Base-by-base conservation (phyloP, 768 basidiomycete species). In the Boletellus emodensis region DNA sequence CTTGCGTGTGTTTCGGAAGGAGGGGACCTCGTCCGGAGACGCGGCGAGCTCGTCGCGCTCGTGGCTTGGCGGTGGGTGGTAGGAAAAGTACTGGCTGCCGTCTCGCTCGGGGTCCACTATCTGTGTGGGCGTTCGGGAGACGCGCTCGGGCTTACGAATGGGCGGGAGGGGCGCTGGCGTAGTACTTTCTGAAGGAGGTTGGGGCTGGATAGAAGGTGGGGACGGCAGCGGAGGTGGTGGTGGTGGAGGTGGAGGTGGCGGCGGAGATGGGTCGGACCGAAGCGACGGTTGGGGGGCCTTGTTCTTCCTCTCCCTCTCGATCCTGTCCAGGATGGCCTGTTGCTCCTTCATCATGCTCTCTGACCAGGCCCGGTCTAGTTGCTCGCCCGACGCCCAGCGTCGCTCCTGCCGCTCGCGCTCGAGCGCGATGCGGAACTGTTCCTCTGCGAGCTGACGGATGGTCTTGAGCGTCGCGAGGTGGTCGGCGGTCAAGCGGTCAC, bases 371-470 rank as follows among this genome's bases (percentile, higher is more conserved):
- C 22, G 54, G 55, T 71, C 69, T 11, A 68, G 49, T 39, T 57
- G 64, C 20, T 63, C 61, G 22, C 76, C 75, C 6, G 73, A 63
- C 10, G 72, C 71, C 79, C 77, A 79, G 2, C 70, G 68, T n/a
- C 77, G 71, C 48, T 79, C 73, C 58, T 75, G 68, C 4, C 78
- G 71, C 56, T 83, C 81, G 9, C 73, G 68, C 33, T 72, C 71
- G 34, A 84, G 61, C 18, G 71, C 75, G 36, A 54, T 60, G 12
- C 65, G 63, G 52, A 73, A 83, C 51, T 74, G 72, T 32, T 79
- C 80, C 46, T 69, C 64, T 1, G 79, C 81, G 4, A 80, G 53
- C 34, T 58, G 55, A 12, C 74, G 69, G 46, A 83, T 76, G 44
- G 60, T 72, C 22, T 61, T 61, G 73, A 83, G 74, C 5, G 73